Evolutionary conservation across 192 early-diverging fungal genomes (phyloP), one percentile per base, ranked within the genome.

Genomic region (Dimargaris cristalligena): DNA sequence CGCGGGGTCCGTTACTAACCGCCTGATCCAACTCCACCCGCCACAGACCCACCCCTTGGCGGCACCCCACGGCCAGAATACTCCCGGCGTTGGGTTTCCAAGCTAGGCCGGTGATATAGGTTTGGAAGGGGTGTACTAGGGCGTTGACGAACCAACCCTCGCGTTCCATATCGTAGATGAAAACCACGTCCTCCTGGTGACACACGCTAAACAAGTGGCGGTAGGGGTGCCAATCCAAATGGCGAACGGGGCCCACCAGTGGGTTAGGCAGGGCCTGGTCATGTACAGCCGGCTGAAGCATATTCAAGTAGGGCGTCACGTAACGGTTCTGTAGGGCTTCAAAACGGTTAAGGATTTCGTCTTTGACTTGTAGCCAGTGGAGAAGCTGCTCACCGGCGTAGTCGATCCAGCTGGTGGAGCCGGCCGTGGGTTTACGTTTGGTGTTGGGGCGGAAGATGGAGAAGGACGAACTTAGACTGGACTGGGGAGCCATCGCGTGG

Each of bases 141-240:
- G 66, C 47, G 47, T 69, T 75, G 0, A 71, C 44, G 63, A 73
- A 70, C 67, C 71, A 75, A 23, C 72, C 63, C 57, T 80, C 79
- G 46, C 62, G 65, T 0, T 71, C 72, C 44, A 81, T 58, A 59
- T 89, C 82, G 58, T 87, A 91, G 20, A 91, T 52, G 64, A 82
- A 82, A 0, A 89, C 65, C 29, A 69, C 67, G 60, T 85, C 75
- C 16, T 81, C 74, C 61, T 78, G 69, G 58, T 86, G 83, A 0
- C 78, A 80, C 48, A 91, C 68, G 2, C 85, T 86, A 23, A 91
- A 52, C 2, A 84, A 61, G 10, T 80, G 76, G 34, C 75, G 72
- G 59, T 85, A 74, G 23, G 77, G 84, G 47, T 91, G 89, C 83
- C 85, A 91, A 0, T 85, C 85, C 3, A 89, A 63, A n/a, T 71